phyloP scores from a whole-genome alignment of 768 basidiomycete genomes.

The Leccinum barrowsii region DNA sequence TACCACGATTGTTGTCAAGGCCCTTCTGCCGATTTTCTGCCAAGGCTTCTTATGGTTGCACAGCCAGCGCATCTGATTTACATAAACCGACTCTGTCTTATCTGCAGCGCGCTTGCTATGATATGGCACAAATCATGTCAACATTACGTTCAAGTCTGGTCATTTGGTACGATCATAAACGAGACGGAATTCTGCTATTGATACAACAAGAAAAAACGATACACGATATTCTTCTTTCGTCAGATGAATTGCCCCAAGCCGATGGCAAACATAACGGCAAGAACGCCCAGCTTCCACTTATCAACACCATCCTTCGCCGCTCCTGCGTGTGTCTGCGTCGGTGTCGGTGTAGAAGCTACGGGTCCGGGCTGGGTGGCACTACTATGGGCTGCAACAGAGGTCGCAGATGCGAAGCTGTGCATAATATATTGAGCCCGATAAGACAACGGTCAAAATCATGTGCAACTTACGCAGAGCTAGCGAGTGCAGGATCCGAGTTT shows the following conservation, averaged over 20 bases:
- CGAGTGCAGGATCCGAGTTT: conserved; percentile 39
- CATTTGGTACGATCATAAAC: not conserved
- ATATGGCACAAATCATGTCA: too few species aligned
- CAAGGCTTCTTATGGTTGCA: conserved; percentile 1
- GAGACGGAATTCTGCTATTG: not conserved
- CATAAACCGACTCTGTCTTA: not conserved
- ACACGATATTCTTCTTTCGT: not conserved
- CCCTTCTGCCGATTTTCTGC: not conserved
- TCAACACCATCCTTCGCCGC: not conserved
- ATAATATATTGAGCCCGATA: not conserved
- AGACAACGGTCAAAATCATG: not conserved
- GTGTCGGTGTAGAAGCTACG: conserved; percentile 28
- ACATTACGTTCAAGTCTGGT: too few species aligned
- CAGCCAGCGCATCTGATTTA: conserved; percentile 10
- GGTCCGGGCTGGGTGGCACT: conserved; percentile 39
- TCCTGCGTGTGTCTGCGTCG: not conserved
- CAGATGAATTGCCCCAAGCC: conserved; percentile 10
- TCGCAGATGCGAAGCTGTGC: conserved; percentile 41
- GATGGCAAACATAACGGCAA: conserved; percentile 2
- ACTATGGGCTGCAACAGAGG: conserved; percentile 39
- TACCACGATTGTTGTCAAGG: not conserved
- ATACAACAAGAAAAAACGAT: not conserved
- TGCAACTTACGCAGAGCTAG: conserved; percentile 50
- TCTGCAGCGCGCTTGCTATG: conserved; percentile 3
- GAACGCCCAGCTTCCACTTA: conserved; percentile 1